Evolutionary conservation across 495 filamentous ascomycete species (phyloP).

Genomic region (Thermothielavioides terrestris): DNA sequence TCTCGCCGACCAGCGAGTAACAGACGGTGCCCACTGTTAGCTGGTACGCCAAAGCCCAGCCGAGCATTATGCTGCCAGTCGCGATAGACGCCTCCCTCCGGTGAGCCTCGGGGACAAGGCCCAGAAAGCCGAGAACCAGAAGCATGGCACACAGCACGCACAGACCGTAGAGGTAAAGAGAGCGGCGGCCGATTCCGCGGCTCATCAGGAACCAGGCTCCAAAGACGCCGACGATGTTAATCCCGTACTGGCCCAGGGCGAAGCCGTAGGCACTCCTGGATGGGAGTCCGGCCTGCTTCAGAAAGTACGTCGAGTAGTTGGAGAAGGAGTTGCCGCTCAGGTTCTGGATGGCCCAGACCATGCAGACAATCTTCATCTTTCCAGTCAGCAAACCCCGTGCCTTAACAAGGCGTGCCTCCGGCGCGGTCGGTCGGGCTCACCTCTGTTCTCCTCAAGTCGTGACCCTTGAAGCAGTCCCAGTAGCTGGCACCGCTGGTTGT

Average conservation of each 20-base stretch:
- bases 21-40: constrained; percentile 69
- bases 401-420: too few species aligned
- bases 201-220: constrained; percentile 61
- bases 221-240: constrained; percentile 67
- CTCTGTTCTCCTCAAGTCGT: constrained; percentile 65
- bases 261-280: constrained; percentile 55
- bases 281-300: constrained; percentile 60
- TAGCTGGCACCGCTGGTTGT: constrained; percentile 62
- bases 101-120: constrained; percentile 49
- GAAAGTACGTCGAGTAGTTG: constrained; percentile 73
- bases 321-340: constrained; percentile 70
- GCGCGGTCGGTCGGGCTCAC: not conserved
- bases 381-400: constrained; percentile 6
- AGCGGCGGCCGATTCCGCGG: constrained; percentile 57
- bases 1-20: constrained; percentile 68
- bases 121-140: constrained; percentile 65
- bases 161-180: constrained; percentile 62
- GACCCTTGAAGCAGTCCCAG: constrained; percentile 66
- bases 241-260: constrained; percentile 64
- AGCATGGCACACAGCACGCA: constrained; percentile 58
- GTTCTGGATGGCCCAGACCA: constrained; percentile 80
- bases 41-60: constrained; percentile 69
- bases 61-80: constrained; percentile 60
- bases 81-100: constrained; percentile 51
- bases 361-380: constrained; percentile 48